A percentile compares a stretch with the other conserved stretches of the same genome.
Evolutionary conservation across 768 basidiomycete species (phyloP).

Genomic region (Leccinum incarnatum): DNA sequence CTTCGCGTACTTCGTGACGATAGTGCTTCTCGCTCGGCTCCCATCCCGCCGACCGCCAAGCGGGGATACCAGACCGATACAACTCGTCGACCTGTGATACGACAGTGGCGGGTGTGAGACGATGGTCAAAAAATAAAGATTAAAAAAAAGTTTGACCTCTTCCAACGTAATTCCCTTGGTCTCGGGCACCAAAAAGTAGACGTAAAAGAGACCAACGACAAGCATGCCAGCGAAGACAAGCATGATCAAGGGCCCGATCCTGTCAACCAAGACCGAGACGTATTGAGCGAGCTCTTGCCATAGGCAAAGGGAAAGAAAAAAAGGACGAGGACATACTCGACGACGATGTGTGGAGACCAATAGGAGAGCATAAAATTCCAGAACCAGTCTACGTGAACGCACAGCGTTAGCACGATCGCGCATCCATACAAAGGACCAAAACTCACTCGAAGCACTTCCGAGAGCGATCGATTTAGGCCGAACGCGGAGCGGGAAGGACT

Average conservation of each 20-base stretch:
- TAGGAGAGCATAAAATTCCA: constrained; percentile 77
- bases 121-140: too few species aligned
- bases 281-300: not conserved
- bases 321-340: constrained; percentile 34
- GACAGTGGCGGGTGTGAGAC: not conserved
- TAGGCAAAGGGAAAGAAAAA: too few species aligned
- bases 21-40: constrained; percentile 45
- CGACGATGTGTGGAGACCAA: constrained; percentile 68
- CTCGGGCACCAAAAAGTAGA: constrained; percentile 77
- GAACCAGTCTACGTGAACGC: constrained; percentile 46
- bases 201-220: constrained; percentile 65
- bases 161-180: constrained; percentile 76
- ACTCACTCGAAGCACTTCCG: constrained; percentile 55
- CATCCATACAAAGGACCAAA: not conserved
- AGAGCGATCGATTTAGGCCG: constrained; percentile 75
- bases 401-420: constrained; percentile 4
- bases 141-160: constrained; percentile 42
- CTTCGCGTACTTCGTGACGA: constrained; percentile 16
- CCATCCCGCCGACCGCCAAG: constrained; percentile 66
- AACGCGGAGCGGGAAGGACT: constrained; percentile 80
- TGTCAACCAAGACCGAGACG: constrained; percentile 14
- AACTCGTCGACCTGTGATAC: constrained; percentile 66
- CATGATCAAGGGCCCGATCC: constrained; percentile 72
- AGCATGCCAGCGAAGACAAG: constrained; percentile 78
- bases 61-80: constrained; percentile 62